A percentile compares a stretch with the other conserved stretches of the same genome.
These are phyloP conservation scores for Suillus paluster DNA, from an alignment of 768 basidiomycete genomes.

Conservation along the genomic window DNA sequence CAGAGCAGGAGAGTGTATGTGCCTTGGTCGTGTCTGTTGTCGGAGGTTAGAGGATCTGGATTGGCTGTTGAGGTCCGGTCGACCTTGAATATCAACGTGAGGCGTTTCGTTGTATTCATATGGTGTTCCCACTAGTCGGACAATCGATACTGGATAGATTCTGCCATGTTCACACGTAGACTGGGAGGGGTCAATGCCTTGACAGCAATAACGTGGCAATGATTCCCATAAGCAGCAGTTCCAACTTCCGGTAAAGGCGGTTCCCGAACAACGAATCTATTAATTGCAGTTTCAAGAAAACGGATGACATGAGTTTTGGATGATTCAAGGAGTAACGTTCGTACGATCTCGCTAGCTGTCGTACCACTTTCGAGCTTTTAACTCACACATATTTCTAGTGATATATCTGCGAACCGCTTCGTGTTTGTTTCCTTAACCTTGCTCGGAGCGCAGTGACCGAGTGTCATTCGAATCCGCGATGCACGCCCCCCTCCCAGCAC, in stretches of 20 bases:
- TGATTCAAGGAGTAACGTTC: conserved; percentile 7
- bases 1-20: conserved; percentile 87
- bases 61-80: conserved; percentile 5
- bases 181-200: too few species aligned
- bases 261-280: conserved; percentile 9
- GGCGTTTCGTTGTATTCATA: conserved; percentile 11
- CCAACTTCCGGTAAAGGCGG: not conserved
- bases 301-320: conserved; percentile 9
- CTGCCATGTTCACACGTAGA: conserved; percentile 9
- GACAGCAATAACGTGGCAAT: too few species aligned
- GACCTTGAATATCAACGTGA: not conserved
- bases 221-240: conserved; percentile 11
- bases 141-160: not conserved
- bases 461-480: conserved; percentile 16
- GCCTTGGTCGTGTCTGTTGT: conserved; percentile 91
- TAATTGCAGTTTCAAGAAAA: conserved; percentile 11
- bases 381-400: conserved; percentile 8
- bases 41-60: conserved; percentile 50
- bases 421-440: conserved; percentile 3
- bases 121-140: conserved; percentile 13
- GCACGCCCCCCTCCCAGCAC: conserved; percentile 45
- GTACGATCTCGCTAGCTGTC: conserved; percentile 11
- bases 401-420: not conserved
- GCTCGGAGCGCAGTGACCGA: not conserved
- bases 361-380: conserved; percentile 11